These are phyloP conservation scores for Scedosporium aurantiacum DNA, from an alignment of 2,329 filamentous ascomycete genomes.

Conservation along the genomic window DNA sequence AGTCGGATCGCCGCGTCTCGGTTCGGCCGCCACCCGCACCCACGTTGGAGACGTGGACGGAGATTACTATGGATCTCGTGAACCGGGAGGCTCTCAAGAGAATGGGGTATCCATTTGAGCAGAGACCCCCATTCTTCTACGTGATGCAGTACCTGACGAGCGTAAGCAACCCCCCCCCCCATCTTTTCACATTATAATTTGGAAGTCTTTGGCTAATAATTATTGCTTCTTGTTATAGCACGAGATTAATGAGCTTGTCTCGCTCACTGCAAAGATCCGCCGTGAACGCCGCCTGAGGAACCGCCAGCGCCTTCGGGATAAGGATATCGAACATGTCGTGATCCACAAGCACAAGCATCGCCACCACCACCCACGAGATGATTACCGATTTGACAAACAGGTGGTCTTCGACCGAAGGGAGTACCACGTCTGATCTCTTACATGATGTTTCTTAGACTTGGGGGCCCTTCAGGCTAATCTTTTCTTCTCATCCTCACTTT, in stretches of 20 bases:
- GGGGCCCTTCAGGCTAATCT: neutral
- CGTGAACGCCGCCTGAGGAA: slow-evolving; percentile 2
- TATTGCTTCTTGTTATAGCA: neutral
- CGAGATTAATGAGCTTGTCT: slow-evolving; percentile 5
- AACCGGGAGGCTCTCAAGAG: slow-evolving; percentile 76
- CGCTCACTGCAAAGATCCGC: slow-evolving; percentile 4
- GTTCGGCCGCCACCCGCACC: slow-evolving; percentile 25
- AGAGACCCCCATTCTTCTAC: slow-evolving; percentile 83
- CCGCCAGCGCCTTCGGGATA: neutral
- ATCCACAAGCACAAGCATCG: slow-evolving; percentile 1
- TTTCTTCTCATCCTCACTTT: neutral
- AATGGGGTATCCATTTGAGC: slow-evolving; percentile 78
- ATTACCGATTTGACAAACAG: neutral
- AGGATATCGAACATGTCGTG: neutral
- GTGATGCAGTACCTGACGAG: slow-evolving; percentile 70
- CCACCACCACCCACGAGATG: neutral
- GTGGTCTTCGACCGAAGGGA: neutral
- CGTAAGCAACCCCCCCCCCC: neutral
- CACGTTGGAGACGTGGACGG: slow-evolving; percentile 75
- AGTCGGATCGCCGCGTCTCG: slow-evolving; percentile 37
- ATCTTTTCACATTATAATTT: neutral
- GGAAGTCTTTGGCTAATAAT: neutral
- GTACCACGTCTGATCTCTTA: neutral
- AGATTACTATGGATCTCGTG: slow-evolving; percentile 90
- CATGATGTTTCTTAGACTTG: too few species aligned